Base-by-base conservation (phyloP, 495 filamentous ascomycete genomes). In the Penicillium bialowiezense region DNA sequence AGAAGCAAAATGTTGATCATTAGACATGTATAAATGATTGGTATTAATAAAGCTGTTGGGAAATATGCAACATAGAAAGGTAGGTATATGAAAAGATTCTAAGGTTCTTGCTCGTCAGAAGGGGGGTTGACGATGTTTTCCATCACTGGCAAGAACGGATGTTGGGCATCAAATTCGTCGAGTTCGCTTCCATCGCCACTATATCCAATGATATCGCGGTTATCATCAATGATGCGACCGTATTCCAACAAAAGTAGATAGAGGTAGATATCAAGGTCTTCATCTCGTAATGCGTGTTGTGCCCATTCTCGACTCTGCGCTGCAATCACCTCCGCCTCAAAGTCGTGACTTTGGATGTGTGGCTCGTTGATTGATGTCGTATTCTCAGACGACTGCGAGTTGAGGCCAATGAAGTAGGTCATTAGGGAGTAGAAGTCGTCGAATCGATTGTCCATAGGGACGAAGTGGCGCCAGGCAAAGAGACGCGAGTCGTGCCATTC, bases 381-480 rank as follows among this genome's bases (percentile, higher is more conserved):
- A 38, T 44, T 29, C 5, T 35, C 17, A 13, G 20, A 21, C 46
- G 60, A 20, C 50, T 58, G 12, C 9, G 62, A 62, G 7, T 56
- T 55, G 13, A 69, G 54, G 10, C 87, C 88, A 3, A 90, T 53
- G 62, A 92, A 91, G 58, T 90, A 92, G 48, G 88, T 82, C 77
- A 93, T 81, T 10, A 93, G 78, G 2, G 81, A 84, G 43, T 83
- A 91, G 37, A 89, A 69, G 60, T 95, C 89, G 29, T 81, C 73
- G 51, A 86, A 91, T 12, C 83, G 77, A 58, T 85, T 90, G 58
- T 92, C 89, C 85, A 93, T 88, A 1, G 89, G 89, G n/a, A 90
- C 85, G 54, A 81, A 90, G 55, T 90, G 86, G 45, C 78, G 78
- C 86, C 86, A 89, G 9, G 84, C 74, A 17, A 86, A 73, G 7